Evolutionary conservation across 2,329 filamentous ascomycete genomes (phyloP).

Genomic region (Colletotrichum eleusines): DNA sequence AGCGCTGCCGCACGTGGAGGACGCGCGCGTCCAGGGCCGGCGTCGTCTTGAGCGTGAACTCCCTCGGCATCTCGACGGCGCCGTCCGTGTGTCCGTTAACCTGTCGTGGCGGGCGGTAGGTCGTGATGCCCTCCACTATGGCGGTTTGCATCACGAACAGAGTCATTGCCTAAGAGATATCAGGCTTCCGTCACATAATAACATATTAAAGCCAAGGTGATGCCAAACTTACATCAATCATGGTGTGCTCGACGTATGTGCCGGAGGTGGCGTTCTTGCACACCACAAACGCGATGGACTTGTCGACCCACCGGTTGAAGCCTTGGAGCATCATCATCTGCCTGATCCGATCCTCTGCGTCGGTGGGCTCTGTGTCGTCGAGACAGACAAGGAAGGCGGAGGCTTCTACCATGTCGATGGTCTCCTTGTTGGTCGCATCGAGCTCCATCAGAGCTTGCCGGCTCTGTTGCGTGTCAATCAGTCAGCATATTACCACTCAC

Average conservation of each 20-base stretch:
- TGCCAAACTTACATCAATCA: slow-evolving; percentile 43
- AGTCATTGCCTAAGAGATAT: background rate
- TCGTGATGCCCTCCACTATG: slow-evolving; percentile 1
- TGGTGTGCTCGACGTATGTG: slow-evolving; percentile 44
- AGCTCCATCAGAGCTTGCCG: slow-evolving; percentile 28
- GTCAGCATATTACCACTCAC: background rate
- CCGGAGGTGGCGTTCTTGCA: slow-evolving; percentile 44
- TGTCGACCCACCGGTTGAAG: slow-evolving; percentile 48
- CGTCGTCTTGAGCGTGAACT: slow-evolving; percentile 6
- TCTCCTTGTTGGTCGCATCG: slow-evolving; percentile 40
- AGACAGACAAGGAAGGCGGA: slow-evolving; percentile 46
- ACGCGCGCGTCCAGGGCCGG: slow-evolving; percentile 40
- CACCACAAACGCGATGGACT: slow-evolving; percentile 45
- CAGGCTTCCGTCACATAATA: background rate
- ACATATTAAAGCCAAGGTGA: background rate
- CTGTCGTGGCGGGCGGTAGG: background rate
- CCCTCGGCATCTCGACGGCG: background rate
- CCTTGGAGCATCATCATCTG: slow-evolving; percentile 41
- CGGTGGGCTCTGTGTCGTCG: slow-evolving; percentile 44
- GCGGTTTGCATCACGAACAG: slow-evolving; percentile 32
- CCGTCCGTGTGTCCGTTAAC: background rate
- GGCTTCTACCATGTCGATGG: slow-evolving; percentile 44
- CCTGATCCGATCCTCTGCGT: slow-evolving; percentile 32
- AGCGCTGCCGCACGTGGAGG: slow-evolving; percentile 32
- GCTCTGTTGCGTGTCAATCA: background rate